A percentile compares a stretch with the other conserved stretches of the same genome.
These are phyloP conservation scores for Sporothrix brunneoviolacea DNA, from an alignment of 2,329 filamentous ascomycete species.

Conservation along the genomic window DNA sequence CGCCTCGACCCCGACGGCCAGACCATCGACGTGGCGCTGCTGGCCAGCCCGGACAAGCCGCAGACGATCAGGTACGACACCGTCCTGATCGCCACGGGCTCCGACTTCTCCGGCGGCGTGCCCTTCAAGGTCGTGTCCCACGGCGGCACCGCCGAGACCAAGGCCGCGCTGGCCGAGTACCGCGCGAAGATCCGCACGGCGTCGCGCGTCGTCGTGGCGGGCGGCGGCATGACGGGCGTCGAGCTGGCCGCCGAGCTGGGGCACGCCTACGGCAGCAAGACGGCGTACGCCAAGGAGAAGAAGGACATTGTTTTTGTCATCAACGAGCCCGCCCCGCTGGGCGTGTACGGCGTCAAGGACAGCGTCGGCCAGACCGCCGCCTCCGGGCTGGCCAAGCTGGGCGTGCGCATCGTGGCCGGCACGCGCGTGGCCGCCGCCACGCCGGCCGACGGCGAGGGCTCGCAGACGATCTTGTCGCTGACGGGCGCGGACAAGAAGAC, in stretches of 20 bases:
- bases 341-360: constrained; percentile 23
- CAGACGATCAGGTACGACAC: constrained; percentile 40
- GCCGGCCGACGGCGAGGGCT: background rate
- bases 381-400: constrained; percentile 34
- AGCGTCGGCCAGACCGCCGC: constrained; percentile 33
- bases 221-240: constrained; percentile 44
- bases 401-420: constrained; percentile 29
- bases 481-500: constrained; percentile 5
- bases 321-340: constrained; percentile 33
- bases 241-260: constrained; percentile 48
- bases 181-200: constrained; percentile 35
- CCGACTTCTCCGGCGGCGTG: constrained; percentile 34
- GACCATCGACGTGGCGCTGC: constrained; percentile 32
- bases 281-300: constrained; percentile 4
- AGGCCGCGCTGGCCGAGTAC: constrained; percentile 30
- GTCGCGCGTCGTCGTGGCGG: constrained; percentile 43
- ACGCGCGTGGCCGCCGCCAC: constrained; percentile 28
- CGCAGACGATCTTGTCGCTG: constrained; percentile 7
- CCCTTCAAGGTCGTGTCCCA: constrained; percentile 43
- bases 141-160: constrained; percentile 35
- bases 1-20: constrained; percentile 36
- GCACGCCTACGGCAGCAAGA: constrained; percentile 34
- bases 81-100: constrained; percentile 50
- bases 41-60: constrained; percentile 27
- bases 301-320: constrained; percentile 43